phyloP scores from a whole-genome alignment of 495 filamentous ascomycete species.

The Tuber microsphaerosporum region DNA sequence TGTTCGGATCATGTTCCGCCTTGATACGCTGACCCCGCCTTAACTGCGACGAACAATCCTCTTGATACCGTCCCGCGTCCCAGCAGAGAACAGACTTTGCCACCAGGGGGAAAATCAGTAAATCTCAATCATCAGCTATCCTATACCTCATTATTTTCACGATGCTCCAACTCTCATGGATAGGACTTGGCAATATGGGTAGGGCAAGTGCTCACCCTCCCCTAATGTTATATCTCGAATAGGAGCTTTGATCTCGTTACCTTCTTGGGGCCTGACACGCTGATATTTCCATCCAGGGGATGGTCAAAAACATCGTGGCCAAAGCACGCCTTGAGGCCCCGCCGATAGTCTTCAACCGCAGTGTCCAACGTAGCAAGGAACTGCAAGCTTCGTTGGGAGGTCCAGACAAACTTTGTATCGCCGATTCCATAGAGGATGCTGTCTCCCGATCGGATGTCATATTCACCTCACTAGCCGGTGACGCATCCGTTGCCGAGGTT shows the following conservation, averaged over 20 bases:
- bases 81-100: neutral
- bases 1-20: neutral
- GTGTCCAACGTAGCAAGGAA: constrained; percentile 52
- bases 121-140: neutral
- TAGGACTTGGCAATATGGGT: constrained; percentile 89
- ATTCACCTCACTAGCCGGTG: constrained; percentile 77
- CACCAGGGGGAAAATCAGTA: neutral
- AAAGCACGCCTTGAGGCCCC: constrained; percentile 66
- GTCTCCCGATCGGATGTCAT: constrained; percentile 65
- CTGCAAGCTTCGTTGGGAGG: constrained; percentile 51
- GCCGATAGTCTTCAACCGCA: constrained; percentile 75
- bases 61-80: neutral
- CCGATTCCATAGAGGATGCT: constrained; percentile 57
- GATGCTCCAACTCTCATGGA: constrained; percentile 58
- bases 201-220: constrained; percentile 51
- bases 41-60: neutral
- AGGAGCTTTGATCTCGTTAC: neutral
- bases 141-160: neutral
- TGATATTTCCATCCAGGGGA: constrained; percentile 54
- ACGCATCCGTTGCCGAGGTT: constrained; percentile 58
- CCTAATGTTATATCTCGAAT: neutral
- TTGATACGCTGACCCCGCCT: neutral
- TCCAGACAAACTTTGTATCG: constrained; percentile 54
- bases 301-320: constrained; percentile 72
- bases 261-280: neutral